Evolutionary conservation across 768 basidiomycete species (phyloP).

Genomic region (Asterophora lycoperdoides): DNA sequence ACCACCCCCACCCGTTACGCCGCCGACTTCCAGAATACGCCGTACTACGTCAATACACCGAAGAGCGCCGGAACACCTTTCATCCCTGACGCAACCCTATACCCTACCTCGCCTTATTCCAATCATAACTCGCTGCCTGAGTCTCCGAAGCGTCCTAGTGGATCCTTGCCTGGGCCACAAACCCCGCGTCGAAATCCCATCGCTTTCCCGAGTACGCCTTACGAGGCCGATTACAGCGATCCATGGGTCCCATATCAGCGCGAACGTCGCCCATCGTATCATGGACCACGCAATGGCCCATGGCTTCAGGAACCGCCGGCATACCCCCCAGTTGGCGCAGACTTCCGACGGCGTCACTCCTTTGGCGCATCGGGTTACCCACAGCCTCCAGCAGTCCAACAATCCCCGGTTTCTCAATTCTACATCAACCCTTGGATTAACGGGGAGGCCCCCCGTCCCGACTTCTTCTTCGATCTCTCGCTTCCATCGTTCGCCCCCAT

Average conservation of each 20-base stretch:
- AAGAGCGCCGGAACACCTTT: constrained; percentile 6
- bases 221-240: neutral
- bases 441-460: constrained; percentile 40
- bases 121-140: neutral
- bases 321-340: neutral
- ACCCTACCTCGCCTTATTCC: constrained; percentile 11
- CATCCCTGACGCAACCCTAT: constrained; percentile 7
- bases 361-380: constrained; percentile 23
- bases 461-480: constrained; percentile 56
- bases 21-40: constrained; percentile 1
- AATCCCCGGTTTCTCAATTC: constrained; percentile 1
- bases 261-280: constrained; percentile 10
- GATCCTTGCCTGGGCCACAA: constrained; percentile 1
- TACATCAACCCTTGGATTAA: constrained; percentile 51
- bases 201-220: neutral
- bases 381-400: neutral
- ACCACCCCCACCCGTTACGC: neutral
- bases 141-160: constrained; percentile 1
- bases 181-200: constrained; percentile 2
- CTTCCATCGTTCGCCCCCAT: constrained; percentile 42
- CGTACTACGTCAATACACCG: constrained; percentile 6
- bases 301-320: constrained; percentile 2
- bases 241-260: constrained; percentile 1
- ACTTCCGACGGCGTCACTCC: constrained; percentile 8
- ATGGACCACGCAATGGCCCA: neutral